Evolutionary conservation across 192 early-diverging fungal species (phyloP).

Genomic region (Backusella parvicylindrica): DNA sequence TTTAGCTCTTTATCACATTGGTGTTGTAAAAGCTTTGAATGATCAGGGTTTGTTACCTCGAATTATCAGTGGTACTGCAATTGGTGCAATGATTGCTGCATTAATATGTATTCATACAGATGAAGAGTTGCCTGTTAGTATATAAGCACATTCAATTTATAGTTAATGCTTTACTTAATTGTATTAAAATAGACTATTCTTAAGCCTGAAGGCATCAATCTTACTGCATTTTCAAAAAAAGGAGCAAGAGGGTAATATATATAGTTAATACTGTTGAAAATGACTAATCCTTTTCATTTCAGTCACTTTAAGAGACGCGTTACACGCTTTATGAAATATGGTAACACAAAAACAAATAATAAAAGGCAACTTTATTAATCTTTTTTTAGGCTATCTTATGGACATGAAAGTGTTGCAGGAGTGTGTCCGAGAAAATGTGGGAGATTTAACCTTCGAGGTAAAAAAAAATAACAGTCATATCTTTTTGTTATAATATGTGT

Average conservation of each 20-base stretch:
- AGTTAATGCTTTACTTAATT: not conserved
- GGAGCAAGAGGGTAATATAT: slow-evolving; percentile 41
- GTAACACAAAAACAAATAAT: slow-evolving; percentile 28
- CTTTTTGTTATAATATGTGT: no score
- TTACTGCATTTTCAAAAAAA: slow-evolving; percentile 63
- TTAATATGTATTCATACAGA: slow-evolving; percentile 74
- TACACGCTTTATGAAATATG: slow-evolving; percentile 63
- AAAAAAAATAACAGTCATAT: not conserved
- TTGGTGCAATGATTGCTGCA: slow-evolving; percentile 72
- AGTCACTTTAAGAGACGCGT: slow-evolving; percentile 58
- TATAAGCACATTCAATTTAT: not conserved
- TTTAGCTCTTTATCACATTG: slow-evolving; percentile 76
- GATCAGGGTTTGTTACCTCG: slow-evolving; percentile 63
- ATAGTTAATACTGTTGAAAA: not conserved
- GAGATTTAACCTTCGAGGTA: slow-evolving; percentile 65
- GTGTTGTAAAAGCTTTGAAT: slow-evolving; percentile 71
- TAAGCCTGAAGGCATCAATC: slow-evolving; percentile 57
- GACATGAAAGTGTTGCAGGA: slow-evolving; percentile 76
- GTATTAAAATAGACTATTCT: slow-evolving; percentile 39
- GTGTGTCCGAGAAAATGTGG: slow-evolving; percentile 69
- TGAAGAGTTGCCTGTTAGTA: slow-evolving; percentile 62
- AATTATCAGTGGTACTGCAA: slow-evolving; percentile 73
- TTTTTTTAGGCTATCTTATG: slow-evolving; percentile 55
- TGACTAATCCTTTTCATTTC: not conserved
- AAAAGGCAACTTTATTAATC: not conserved